Conservation (phyloP, 371 early-diverging fungal genomes). For the Saksenaea vasiformis region DNA sequence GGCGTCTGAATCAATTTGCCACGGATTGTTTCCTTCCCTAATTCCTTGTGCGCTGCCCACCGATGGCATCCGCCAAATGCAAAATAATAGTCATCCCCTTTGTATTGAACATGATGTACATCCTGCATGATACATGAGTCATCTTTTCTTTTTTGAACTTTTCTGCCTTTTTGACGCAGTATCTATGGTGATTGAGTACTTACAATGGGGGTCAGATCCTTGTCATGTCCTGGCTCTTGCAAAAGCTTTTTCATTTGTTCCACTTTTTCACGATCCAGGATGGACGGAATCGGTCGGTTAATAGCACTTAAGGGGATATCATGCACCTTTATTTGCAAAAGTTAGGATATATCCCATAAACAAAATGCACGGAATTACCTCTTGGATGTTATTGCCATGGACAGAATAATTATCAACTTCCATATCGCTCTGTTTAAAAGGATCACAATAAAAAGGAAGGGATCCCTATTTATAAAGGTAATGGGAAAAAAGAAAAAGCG, state of each 20-base stretch:
- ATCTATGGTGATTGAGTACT: not conserved
- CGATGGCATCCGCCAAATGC: constrained; percentile 55
- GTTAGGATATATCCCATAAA: not conserved
- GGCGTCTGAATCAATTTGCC: constrained; percentile 48
- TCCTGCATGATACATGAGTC: constrained; percentile 22
- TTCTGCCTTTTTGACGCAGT: not conserved
- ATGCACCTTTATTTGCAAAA: constrained; percentile 24
- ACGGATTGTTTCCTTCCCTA: constrained; percentile 37
- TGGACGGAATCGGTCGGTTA: constrained; percentile 47
- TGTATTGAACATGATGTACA: constrained; percentile 43
- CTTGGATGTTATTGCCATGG: constrained; percentile 38
- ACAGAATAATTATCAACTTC: constrained; percentile 44
- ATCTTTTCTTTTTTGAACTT: not conserved
- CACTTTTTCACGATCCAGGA: constrained; percentile 44
- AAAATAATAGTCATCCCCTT: constrained; percentile 49
- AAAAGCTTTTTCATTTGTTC: constrained; percentile 37
- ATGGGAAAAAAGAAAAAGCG: not conserved
- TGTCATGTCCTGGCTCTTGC: constrained; percentile 24
- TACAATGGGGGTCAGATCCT: constrained; percentile 51
- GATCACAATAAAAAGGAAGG: not conserved
- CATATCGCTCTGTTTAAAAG: not conserved
- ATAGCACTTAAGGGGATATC: constrained; percentile 48
- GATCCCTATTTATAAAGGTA: not conserved
- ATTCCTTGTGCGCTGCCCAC: constrained; percentile 51
- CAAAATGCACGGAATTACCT: constrained; percentile 15